phyloP scores from a whole-genome alignment of 768 basidiomycete genomes.

The Tylopilus felleus region DNA sequence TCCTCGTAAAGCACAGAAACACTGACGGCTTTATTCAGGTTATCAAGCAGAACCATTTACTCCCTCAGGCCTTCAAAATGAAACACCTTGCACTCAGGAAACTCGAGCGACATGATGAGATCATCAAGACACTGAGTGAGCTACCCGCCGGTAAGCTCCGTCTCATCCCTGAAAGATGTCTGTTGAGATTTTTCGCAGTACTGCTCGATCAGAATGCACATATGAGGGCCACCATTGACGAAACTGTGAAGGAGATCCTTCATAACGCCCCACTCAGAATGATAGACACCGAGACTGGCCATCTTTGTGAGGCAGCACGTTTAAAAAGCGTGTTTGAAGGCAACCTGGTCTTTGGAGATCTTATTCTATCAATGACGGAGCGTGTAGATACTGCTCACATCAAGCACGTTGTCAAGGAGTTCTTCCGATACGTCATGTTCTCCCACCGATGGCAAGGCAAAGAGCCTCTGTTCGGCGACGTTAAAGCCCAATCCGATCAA shows the following conservation, averaged over 20 bases:
- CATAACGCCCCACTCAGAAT: conserved; percentile 4
- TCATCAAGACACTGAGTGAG: not conserved
- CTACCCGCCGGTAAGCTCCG: not conserved
- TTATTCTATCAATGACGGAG: not conserved
- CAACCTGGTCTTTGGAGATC: not conserved
- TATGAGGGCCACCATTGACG: not conserved
- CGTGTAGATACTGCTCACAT: not conserved
- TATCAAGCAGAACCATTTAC: not conserved
- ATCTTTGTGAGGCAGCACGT: not conserved
- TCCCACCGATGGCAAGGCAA: conserved; percentile 13
- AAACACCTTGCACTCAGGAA: conserved; percentile 1
- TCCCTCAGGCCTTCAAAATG: conserved; percentile 1
- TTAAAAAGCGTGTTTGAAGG: not conserved
- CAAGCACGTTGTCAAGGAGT: not conserved
- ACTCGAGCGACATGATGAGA: not conserved
- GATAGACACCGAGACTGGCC: conserved; percentile 10
- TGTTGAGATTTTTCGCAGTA: not conserved
- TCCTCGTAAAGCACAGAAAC: not conserved
- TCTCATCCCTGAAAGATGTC: not conserved
- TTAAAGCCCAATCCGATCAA: not conserved
- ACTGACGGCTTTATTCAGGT: not conserved
- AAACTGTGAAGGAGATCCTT: not conserved
- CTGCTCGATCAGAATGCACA: not conserved
- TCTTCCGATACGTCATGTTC: conserved; percentile 13
- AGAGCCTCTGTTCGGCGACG: conserved; percentile 2